Evolutionary conservation across 2,329 filamentous ascomycete species (phyloP), one percentile per base, ranked within the genome.

Genomic region (Epichloe gansuensis): DNA sequence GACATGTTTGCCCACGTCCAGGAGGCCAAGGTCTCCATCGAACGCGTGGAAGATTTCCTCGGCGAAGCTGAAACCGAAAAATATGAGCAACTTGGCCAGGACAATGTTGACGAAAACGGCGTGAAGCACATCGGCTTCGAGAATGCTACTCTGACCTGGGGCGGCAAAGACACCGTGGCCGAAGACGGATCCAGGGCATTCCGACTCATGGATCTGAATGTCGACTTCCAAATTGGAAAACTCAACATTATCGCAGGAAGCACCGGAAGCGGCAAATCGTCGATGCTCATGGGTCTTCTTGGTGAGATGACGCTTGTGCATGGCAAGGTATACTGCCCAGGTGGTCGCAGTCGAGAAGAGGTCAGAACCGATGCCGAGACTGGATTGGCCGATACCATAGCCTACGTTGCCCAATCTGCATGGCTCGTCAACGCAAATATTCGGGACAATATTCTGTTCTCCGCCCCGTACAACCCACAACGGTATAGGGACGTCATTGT

Each of bases 1-100:
- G 93, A 98, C 68, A 98, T 98, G 93, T 86, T 97, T 63, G 93
- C 93, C 11, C 93, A 97, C 70, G 91, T 98, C 4, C 90, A 96
- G 71, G 93, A 98, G 69, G 88, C 91, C 25, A 95, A 95, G 71
- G 91, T 98, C 21, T 98, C 93, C 0, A 83, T 98, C 50, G 91
- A 96, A 63, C 91, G 93, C 74, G 88, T 98, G 7, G 91, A 98
- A 64, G 87, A 95, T 61, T 98, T 96, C 62, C 70, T 98, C 43
- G 83, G 78, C 53, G 93, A 98, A 65, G 90, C 93, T 7, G 93
- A 98, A 71, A 98, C 93, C 0, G 89, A 94, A 54, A 98, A 98
- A 67, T 97, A 96, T 64, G 75, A 80, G 39, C 93, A 97, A 64
- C 77, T 98, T 1, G 80, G 83, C 12, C 73, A 81, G 31, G 81